Base-by-base conservation (phyloP, 176 grass and related monocot species). In the Typha latifolia region DNA sequence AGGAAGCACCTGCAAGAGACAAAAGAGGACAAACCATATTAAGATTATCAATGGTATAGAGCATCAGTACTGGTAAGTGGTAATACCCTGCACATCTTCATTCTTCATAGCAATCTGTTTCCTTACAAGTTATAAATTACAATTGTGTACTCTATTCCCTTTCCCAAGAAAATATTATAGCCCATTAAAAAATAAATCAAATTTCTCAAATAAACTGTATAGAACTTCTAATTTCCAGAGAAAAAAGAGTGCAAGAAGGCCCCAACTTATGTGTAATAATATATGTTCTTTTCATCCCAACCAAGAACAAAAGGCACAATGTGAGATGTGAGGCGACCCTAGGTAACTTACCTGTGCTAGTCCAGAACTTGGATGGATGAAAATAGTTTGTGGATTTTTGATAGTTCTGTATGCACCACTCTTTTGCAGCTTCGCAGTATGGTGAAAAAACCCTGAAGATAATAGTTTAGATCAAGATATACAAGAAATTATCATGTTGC, bases 311-410 rank as follows among this genome's bases (percentile, higher is more conserved):
- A 65, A 65, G 27, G 16, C 53, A 59, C 7, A 34, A n/a, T 5
- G 12, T 66, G 49, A 9, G 80, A 21, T 62, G 22, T 50, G 31
- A 66, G 47, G 56, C 15, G 63, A 5, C 15, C 27, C 27, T 50
- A 47, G 23, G 55, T 59, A 57, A 73, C 73, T 72, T 82, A 67
- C 93, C 94, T 97, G 80, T 3, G 94, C 89, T 57, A 97, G 57
- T 78, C 94, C 94, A 76, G 89, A 90, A 74, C 81, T 97, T 59
- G 94, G 94, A 62, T 97, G 94, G 12, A 97, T 79, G 73, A 78
- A 86, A 29, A 97, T 88, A 8, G 88, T 97, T 72, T 87, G 83
- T 74, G 81, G 85, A 68, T 87, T 97, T 85, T 97, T 97, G 0
- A 92, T 66, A 15, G 89, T 97, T 80, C 82, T 80, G 59, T 97